phyloP scores from a whole-genome alignment of 1,284 basidiomycete genomes.

The Fomes fomentarius region DNA sequence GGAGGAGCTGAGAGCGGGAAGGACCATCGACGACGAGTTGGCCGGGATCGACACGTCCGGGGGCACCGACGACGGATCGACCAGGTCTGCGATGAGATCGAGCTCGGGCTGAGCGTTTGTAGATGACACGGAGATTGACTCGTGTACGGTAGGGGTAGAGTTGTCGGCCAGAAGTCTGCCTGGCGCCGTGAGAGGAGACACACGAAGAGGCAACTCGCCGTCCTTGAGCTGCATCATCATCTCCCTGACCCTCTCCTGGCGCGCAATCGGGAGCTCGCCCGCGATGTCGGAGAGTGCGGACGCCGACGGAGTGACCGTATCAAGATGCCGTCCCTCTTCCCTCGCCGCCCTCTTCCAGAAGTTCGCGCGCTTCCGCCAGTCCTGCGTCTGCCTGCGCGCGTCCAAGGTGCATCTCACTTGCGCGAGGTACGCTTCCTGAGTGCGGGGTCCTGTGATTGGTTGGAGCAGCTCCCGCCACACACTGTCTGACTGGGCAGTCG shows the following conservation, averaged over 20 bases:
- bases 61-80: background rate
- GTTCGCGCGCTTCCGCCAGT: conserved; percentile 43
- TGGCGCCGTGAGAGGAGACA: background rate
- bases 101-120: background rate
- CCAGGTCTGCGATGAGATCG: background rate
- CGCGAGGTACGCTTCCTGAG: conserved; percentile 50
- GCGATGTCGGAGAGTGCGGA: conserved; percentile 55
- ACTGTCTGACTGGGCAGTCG: conserved; percentile 41
- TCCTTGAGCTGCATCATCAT: conserved; percentile 33
- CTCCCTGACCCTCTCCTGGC: conserved; percentile 42
- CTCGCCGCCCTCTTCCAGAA: conserved; percentile 53
- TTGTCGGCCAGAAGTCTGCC: background rate
- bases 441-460: conserved; percentile 43
- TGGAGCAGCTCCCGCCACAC: conserved; percentile 50
- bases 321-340: conserved; percentile 35
- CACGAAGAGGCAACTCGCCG: conserved; percentile 5
- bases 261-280: conserved; percentile 43
- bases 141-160: background rate
- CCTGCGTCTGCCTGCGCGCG: conserved; percentile 45
- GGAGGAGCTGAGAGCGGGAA: conserved; percentile 5
- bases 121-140: background rate
- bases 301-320: conserved; percentile 49
- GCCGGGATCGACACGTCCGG: conserved; percentile 10
- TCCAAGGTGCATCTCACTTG: conserved; percentile 51
- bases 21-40: conserved; percentile 21